Conservation (phyloP, 495 filamentous ascomycete species). For the Pyronema omphalodes region DNA sequence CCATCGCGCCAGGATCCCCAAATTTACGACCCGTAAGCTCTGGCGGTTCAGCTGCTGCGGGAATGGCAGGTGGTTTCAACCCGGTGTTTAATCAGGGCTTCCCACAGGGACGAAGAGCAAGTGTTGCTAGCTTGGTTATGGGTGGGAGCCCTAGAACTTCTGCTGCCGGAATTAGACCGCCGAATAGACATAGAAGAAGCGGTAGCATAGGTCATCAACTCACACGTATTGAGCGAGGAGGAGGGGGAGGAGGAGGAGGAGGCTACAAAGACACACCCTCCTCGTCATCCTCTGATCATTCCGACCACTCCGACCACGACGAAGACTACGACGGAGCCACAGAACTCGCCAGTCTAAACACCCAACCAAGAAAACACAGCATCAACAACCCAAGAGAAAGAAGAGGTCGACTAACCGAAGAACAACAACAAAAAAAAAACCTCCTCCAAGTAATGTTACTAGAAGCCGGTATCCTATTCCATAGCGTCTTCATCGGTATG, state of each 20-base stretch:
- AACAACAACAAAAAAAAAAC: conserved; percentile 36
- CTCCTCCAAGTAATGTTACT: conserved; percentile 63
- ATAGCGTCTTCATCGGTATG: conserved; percentile 72
- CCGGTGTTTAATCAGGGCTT: no score
- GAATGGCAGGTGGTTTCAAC: no score
- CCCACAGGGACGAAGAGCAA: background rate
- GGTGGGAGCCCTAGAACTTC: conserved; percentile 12
- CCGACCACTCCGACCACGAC: background rate
- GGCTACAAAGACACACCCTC: background rate
- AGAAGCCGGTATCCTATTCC: conserved; percentile 72
- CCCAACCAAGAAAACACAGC: background rate
- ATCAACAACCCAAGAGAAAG: background rate
- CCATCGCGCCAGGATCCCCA: background rate
- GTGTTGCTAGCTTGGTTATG: conserved; percentile 15
- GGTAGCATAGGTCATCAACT: conserved; percentile 16
- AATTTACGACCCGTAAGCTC: background rate
- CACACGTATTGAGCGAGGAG: conserved; percentile 1
- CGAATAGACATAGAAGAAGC: background rate
- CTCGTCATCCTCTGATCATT: background rate
- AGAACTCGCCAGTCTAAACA: background rate
- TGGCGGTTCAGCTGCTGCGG: background rate
- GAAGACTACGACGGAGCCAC: no score
- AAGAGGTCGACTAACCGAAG: conserved; percentile 6
- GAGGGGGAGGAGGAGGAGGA: background rate
- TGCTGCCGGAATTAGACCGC: no score